Evolutionary conservation across 2,329 filamentous ascomycete genomes (phyloP), one percentile per base, ranked within the genome.

Genomic region (Hypoxylon sp.): DNA sequence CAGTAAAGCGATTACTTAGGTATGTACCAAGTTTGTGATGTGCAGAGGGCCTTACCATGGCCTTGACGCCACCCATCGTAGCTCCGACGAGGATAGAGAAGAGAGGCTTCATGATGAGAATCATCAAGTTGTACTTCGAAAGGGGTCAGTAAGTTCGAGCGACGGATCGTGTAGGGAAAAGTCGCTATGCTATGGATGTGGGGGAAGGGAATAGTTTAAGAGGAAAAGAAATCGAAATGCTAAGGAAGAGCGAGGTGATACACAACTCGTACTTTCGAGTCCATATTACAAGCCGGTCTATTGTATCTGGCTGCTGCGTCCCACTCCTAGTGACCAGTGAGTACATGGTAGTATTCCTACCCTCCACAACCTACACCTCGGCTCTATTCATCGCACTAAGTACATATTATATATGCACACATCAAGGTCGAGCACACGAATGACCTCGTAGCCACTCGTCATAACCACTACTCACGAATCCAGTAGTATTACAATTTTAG

Each of bases 91-190:
- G 32, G 39, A 62, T n/a, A 46, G 17, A 62, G 41, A 62, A 13
- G 7, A 59, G 2, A 20, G 39, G 17, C 32, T 59, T 65, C 62
- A 65, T 65, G 11, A 8, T 46, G 28, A 22, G 17, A 10, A 10
- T 13, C 7, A 17, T 7, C 39, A 47, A 2, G 19, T 11, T 20
- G 3, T 7, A 43, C 13, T 11, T 20, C 8, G 39, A 22, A 43
- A 43, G 32, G 32, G 11, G 15, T n/a, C n/a, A 3, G 32, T 37
- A 2, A n/a, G 32, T n/a, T 15, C n/a, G 3, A n/a, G 32, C 13
- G 32, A n/a, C 2, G 13, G 32, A n/a, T 37, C 11, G 13, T 15
- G 13, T n/a, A n/a, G 13, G 2, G 32, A 34, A 10, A 13, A 34
- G 32, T 34, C 32, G 30, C 7, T 32, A 32, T 10, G 30, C 11